A percentile compares a stretch with the other conserved stretches of the same genome.
Evolutionary conservation across 148 eudicot species (phyloP).

Genomic region (Arctostaphylos glauca): DNA sequence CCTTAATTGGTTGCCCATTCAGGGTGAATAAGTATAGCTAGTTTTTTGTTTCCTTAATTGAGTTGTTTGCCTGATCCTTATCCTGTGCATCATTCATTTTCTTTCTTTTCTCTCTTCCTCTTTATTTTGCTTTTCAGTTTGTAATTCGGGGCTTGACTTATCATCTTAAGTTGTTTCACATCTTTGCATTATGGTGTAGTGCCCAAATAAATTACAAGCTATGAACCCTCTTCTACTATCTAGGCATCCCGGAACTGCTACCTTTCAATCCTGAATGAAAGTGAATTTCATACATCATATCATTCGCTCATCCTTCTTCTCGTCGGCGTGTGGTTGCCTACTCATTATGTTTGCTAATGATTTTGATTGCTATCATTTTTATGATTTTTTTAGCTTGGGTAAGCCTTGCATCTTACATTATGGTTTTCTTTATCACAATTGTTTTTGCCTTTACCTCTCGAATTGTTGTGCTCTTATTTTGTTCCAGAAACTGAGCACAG

Average conservation of each 20-base stretch:
- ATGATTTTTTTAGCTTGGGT: neutral
- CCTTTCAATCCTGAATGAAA: no score
- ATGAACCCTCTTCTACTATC: no score
- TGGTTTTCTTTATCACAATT: no score
- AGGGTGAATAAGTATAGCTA: neutral
- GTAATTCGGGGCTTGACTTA: neutral
- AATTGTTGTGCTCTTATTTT: neutral
- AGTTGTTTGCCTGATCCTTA: neutral
- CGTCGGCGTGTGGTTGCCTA: neutral
- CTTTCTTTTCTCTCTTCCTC: neutral
- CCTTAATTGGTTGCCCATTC: neutral
- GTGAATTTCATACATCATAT: no score
- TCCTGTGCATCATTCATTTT: neutral
- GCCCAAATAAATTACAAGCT: neutral
- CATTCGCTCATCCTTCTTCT: no score
- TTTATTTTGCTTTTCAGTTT: neutral
- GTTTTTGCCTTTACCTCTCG: neutral
- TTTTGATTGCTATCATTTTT: neutral
- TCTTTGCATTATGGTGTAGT: neutral
- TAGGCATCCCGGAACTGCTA: no score
- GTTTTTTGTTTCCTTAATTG: neutral
- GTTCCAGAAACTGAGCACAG: neutral
- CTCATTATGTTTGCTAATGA: neutral
- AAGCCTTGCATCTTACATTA: slow-evolving; percentile 3
- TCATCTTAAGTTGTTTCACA: neutral